These are phyloP conservation scores for Luffa aegyptiaca DNA, from an alignment of 306 rosid genomes.

Conservation along the genomic window DNA sequence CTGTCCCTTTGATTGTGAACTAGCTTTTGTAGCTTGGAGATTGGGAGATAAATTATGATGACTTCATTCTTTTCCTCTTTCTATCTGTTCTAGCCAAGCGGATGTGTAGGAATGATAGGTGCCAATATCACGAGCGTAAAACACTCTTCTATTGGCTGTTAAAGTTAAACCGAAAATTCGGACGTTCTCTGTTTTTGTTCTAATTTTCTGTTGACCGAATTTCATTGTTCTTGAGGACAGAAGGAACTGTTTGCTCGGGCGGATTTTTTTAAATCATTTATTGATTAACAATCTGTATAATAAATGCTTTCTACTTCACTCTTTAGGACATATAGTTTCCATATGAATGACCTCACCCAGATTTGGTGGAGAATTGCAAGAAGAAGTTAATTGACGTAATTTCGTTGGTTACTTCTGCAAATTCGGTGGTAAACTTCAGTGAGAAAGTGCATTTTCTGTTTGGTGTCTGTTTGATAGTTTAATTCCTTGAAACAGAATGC, in stretches of 20 bases:
- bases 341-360: neutral
- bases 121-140: neutral
- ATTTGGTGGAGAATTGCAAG: neutral
- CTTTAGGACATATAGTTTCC: neutral
- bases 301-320: neutral
- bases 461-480: neutral
- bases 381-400: neutral
- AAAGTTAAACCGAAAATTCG: neutral
- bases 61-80: neutral
- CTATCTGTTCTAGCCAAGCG: neutral
- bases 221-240: neutral
- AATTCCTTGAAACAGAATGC: neutral
- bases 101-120: neutral
- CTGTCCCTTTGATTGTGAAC: neutral
- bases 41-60: neutral
- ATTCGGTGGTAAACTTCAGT: neutral
- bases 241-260: neutral
- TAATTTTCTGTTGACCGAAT: neutral
- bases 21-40: neutral
- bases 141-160: neutral
- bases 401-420: neutral
- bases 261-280: neutral
- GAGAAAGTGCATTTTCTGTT: neutral
- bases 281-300: neutral
- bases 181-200: neutral